These are phyloP conservation scores for Diaporthe destruens DNA, from an alignment of 2,329 filamentous ascomycete genomes.

Conservation along the genomic window DNA sequence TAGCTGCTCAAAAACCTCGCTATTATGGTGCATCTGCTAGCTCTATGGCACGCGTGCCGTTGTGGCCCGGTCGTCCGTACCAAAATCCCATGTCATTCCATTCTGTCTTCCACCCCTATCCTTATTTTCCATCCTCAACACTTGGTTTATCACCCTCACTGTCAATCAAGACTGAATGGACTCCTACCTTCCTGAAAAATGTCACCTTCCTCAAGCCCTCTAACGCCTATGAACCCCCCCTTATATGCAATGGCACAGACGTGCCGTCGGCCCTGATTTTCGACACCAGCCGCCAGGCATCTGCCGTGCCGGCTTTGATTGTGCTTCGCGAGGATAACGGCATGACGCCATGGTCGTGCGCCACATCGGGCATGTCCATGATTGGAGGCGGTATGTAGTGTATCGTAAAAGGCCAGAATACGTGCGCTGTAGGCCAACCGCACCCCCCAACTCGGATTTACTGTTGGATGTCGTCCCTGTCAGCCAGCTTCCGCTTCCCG, in stretches of 20 bases:
- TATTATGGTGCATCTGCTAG: constrained; percentile 7
- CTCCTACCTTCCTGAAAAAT: not conserved
- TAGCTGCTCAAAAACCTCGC: not conserved
- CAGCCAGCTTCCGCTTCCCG: constrained; percentile 67
- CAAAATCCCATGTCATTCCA: not conserved
- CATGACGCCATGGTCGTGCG: constrained; percentile 3
- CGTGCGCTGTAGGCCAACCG: not conserved
- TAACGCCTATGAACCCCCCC: not conserved
- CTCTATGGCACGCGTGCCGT: not conserved
- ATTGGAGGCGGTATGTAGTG: constrained; percentile 17
- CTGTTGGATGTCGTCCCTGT: constrained; percentile 50
- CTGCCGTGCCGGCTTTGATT: not conserved
- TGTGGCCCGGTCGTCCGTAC: not conserved
- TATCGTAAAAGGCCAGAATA: constrained; percentile 7
- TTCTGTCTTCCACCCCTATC: not conserved
- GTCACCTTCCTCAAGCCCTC: not conserved
- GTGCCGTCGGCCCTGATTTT: constrained; percentile 26
- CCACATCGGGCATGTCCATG: not conserved
- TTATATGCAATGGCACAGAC: not conserved
- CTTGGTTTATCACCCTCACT: not conserved
- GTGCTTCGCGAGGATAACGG: constrained; percentile 9
- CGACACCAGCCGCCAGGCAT: constrained; percentile 12
- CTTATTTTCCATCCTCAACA: not conserved
- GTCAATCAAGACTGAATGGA: not conserved
- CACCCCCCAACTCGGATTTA: not conserved